Evolutionary conservation across 371 early-diverging fungal species (phyloP).

Genomic region (Entomophthora muscae): DNA sequence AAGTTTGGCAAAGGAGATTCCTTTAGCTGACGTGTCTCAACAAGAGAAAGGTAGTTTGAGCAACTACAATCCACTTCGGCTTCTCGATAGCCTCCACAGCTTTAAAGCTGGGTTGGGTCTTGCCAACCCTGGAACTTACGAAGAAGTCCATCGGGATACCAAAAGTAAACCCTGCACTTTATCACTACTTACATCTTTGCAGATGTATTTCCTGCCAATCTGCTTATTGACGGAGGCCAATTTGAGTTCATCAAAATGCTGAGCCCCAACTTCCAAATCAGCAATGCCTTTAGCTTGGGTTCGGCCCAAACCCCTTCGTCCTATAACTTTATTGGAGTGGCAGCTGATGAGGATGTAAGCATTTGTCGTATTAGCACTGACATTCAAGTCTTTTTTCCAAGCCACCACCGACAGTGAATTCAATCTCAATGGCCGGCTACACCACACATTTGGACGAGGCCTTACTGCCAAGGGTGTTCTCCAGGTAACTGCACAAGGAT

Average conservation of each 20-base stretch:
- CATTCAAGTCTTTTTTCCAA: constrained; percentile 45
- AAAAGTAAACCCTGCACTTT: constrained; percentile 39
- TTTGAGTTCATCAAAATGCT: constrained; percentile 81
- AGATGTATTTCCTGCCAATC: constrained; percentile 63
- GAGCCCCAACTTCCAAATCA: constrained; percentile 83
- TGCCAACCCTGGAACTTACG: constrained; percentile 76
- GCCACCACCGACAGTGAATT: constrained; percentile 87
- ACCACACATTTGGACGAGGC: constrained; percentile 38
- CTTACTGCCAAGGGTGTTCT: constrained; percentile 60
- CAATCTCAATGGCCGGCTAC: constrained; percentile 45
- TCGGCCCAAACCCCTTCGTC: constrained; percentile 60
- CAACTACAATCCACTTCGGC: background rate
- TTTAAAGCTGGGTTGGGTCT: constrained; percentile 46
- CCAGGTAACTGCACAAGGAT: constrained; percentile 28
- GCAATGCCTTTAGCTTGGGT: constrained; percentile 81
- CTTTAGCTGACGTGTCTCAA: background rate
- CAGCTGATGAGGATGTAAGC: constrained; percentile 21
- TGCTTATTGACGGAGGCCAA: constrained; percentile 85
- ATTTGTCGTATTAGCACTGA: background rate
- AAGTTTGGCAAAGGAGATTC: background rate
- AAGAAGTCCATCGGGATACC: constrained; percentile 65
- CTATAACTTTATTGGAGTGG: constrained; percentile 60
- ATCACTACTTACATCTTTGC: constrained; percentile 5
- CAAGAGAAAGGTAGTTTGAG: background rate
- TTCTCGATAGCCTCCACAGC: constrained; percentile 22